Base-by-base conservation (phyloP, 345 rosid species). In the Euphorbia tirucalli region DNA sequence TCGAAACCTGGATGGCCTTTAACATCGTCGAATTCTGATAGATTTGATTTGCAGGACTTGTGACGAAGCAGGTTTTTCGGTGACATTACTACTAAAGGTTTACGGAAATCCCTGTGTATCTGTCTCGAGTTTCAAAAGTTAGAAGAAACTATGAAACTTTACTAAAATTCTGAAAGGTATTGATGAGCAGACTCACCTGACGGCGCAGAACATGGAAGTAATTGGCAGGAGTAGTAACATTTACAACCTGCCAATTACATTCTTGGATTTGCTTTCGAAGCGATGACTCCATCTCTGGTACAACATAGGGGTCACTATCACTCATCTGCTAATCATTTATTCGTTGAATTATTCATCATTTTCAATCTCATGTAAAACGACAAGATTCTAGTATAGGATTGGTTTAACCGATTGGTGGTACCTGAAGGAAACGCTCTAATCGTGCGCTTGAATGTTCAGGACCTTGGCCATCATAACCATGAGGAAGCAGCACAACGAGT, bases 1-100 rank as follows among this genome's bases (percentile, higher is more conserved):
- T 93, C 98, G 69, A 91, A 93, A 57, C 98, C 97, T 21, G 97
- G 88, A 76, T 93, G 97, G 46, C 96, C 97, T 88, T 91, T 87
- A 21, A 88, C 97, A 80, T 93, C 97, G 77, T 91, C 98, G 78
- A 93, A 91, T 83, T 93, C 97, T 0, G 94, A 90, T 43, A 93
- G 87, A 78, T 93, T 93, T 69, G 98, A 93, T 87, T 84, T 91
- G 81, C 98, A 93, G 74, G 86, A 91, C 77, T 90, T 92, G 76
- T 90, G 96, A 70, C 96, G 94, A 70, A 93, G 97, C 44, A 93
- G 83, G 77, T 93, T 93, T 83, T 93, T 91, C 39, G 97, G 97
- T 55, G 97, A 76, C 92, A 89, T 89, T 64, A 91, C 91, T 39
- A 93, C 78, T 43, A 93, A 81, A 77, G 97, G 98, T 82, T 93